These are phyloP conservation scores for Trichoderma guizhouense DNA, from an alignment of 2,329 filamentous ascomycete species.

Conservation along the genomic window DNA sequence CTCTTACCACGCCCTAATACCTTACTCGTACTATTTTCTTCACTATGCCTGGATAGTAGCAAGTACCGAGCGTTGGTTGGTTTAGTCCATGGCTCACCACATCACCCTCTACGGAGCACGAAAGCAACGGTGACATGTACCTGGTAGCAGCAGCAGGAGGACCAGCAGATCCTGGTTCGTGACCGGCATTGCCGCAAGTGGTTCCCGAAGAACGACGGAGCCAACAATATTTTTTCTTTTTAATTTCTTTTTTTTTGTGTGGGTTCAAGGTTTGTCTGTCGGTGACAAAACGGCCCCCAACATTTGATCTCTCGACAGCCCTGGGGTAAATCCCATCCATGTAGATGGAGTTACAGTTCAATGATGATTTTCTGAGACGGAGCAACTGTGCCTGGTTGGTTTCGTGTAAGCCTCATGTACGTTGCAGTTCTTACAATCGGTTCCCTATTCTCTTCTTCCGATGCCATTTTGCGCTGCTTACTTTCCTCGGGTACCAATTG, in stretches of 20 bases:
- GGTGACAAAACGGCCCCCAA: background rate
- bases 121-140: background rate
- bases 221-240: background rate
- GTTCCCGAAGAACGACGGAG: background rate
- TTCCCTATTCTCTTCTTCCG: background rate
- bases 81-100: background rate
- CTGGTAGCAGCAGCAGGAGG: background rate
- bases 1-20: background rate
- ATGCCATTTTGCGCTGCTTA: background rate
- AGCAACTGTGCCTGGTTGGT: background rate
- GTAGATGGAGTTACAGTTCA: background rate
- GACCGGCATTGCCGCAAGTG: constrained; percentile 9
- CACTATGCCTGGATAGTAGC: background rate
- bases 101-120: background rate
- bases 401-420: background rate
- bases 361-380: background rate
- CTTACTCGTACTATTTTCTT: no score
- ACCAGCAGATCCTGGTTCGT: background rate
- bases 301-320: background rate
- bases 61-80: background rate
- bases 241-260: background rate
- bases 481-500: background rate
- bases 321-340: background rate
- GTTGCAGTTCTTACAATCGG: no score
- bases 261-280: background rate